Base-by-base conservation (phyloP, 202 grass and related monocot genomes). In the Eragrostis tef region DNA sequence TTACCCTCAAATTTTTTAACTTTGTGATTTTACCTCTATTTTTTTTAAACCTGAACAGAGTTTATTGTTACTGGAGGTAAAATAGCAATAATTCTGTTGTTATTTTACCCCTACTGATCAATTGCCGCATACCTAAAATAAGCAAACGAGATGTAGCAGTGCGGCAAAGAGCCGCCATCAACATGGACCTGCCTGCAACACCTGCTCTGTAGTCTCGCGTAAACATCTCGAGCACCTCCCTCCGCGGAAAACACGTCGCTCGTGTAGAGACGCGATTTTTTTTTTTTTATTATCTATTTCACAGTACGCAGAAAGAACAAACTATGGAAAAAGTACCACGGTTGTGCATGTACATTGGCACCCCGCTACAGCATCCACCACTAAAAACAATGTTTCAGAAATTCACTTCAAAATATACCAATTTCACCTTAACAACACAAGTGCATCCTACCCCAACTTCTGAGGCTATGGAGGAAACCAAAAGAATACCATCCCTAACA, bases 371-470 rank as follows among this genome's bases (percentile, higher is more conserved):
- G 68, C 26, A 50, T 49, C 20, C 64, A 58, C 50, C 0, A 27
- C 31, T 48, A 65, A 71, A 71, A 58, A 48, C 70, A 72, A 70
- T 71, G 54, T 69, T 51, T 85, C 27, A 0, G 46, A 85, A 65
- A 85, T 85, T 42, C 34, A 80, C 31, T 36, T 77, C 54, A 66
- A 66, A 85, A 65, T 77, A 52, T 71, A 85, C 53, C 49, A 74
- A 62, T 81, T 85, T 51, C 29, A 85, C 14, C 39, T 71, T 77
- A 26, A 65, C 73, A 64, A 82, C n/a, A 71, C n/a, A 53, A 47
- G 52, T 25, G 34, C 70, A 76, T 56, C 87, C 76, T 75, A 88
- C 45, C 81, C 53, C 64, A 71, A 50, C 67, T 75, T 75, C 81
- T 81, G 63, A 58, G 77, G 49, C 81, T 70, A 81, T 41, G 9